Percentiles rank a stretch among this genome's conserved stretches.
phyloP scores from a whole-genome alignment of 169 alveolate genomes.

The Perkinsus olseni region DNA sequence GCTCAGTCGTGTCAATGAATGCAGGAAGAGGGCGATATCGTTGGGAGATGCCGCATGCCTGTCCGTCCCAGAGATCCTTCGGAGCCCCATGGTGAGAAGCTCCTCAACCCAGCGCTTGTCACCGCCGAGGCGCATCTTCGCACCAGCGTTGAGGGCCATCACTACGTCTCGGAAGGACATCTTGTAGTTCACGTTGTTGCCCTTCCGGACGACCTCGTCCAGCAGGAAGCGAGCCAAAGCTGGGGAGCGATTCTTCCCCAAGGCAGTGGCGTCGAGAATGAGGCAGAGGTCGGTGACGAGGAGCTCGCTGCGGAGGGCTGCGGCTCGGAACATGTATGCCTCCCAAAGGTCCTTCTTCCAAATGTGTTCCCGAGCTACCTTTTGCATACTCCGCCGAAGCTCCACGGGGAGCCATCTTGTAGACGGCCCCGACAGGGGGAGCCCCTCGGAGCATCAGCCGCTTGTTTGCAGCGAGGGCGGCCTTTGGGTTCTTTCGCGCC shows the following conservation, averaged over 20 bases:
- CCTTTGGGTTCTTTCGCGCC: background rate
- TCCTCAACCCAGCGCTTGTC: background rate
- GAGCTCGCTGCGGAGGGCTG: background rate
- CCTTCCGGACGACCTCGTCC: background rate
- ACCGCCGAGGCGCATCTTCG: background rate
- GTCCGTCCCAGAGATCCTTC: background rate
- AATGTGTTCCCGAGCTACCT: background rate
- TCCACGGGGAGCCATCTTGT: background rate
- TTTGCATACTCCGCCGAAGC: background rate
- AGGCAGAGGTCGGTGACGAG: background rate
- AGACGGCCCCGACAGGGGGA: background rate
- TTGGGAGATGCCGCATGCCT: background rate
- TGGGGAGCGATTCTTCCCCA: background rate
- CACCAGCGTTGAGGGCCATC: background rate
- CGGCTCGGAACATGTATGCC: background rate
- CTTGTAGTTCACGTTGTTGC: background rate
- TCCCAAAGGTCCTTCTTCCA: background rate
- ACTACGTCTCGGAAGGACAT: background rate
- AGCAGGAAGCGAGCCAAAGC: background rate
- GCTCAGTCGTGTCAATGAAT: background rate
- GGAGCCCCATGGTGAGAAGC: background rate
- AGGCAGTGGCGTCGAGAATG: background rate
- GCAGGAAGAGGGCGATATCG: background rate
- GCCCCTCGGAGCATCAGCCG: background rate
- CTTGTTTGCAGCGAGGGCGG: background rate